Conservation (phyloP, 2,329 filamentous ascomycete genomes). For the Neofusicoccum parvum region DNA sequence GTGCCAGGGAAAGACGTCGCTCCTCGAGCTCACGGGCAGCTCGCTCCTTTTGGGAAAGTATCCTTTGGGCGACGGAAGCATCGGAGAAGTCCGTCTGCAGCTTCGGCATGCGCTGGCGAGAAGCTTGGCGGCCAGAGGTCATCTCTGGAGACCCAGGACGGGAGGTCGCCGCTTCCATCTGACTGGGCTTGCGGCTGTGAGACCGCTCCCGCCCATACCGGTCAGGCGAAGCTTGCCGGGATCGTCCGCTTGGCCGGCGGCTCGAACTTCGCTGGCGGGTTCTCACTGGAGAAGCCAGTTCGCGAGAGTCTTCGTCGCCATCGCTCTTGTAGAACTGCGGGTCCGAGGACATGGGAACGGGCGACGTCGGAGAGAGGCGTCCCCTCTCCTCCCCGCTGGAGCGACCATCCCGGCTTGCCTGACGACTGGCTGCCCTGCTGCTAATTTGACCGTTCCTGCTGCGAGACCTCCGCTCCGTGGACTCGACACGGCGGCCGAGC, state of each 20-base stretch:
- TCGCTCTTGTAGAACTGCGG: slow-evolving; percentile 57
- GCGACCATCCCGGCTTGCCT: slow-evolving; percentile 53
- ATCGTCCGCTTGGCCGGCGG: slow-evolving; percentile 49
- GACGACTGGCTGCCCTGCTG: slow-evolving; percentile 41
- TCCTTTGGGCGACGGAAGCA: slow-evolving; percentile 24
- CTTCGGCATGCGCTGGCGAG: slow-evolving; percentile 24
- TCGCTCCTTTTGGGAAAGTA: slow-evolving; percentile 45
- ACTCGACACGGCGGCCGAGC: slow-evolving; percentile 35
- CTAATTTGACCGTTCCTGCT: slow-evolving; percentile 27
- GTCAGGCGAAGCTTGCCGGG: slow-evolving; percentile 51
- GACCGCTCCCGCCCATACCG: slow-evolving; percentile 39
- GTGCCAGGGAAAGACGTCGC: slow-evolving; percentile 78
- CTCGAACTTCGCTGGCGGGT: slow-evolving; percentile 56
- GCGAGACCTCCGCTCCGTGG: slow-evolving; percentile 34
- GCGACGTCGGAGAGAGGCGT: slow-evolving; percentile 76
- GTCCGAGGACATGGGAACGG: slow-evolving; percentile 70
- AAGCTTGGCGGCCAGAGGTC: slow-evolving; percentile 9
- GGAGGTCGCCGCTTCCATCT: slow-evolving; percentile 25
- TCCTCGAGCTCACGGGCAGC: slow-evolving; percentile 83
- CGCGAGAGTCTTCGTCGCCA: slow-evolving; percentile 49
- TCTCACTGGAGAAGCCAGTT: slow-evolving; percentile 48
- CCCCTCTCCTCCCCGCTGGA: slow-evolving; percentile 36
- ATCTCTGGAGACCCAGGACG: slow-evolving; percentile 39
- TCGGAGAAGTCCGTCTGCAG: slow-evolving; percentile 26
- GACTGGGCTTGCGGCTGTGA: slow-evolving; percentile 35